A percentile compares a stretch with the other conserved stretches of the same genome.
Evolutionary conservation across 164 flowering plant species (phyloP).

Genomic region (Echeveria elegans): DNA sequence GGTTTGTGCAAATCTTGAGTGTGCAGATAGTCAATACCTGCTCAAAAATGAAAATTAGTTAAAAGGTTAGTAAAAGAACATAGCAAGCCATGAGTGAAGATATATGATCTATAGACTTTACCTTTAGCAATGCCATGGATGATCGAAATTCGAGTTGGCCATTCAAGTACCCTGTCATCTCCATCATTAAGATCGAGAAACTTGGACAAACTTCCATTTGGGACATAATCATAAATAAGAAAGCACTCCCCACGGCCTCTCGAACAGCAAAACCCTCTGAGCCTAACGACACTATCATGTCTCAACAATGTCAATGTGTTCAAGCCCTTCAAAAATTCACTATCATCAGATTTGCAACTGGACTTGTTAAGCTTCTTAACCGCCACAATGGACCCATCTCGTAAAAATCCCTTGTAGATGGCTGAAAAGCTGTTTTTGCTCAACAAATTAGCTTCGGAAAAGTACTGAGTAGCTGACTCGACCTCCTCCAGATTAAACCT

Average conservation of each 20-base stretch:
- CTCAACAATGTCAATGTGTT: slow-evolving; percentile 34
- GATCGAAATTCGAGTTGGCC: slow-evolving; percentile 47
- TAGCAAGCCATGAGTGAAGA: not conserved
- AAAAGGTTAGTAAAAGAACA: not conserved
- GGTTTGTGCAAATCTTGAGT: slow-evolving; percentile 27
- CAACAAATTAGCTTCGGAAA: slow-evolving; percentile 41
- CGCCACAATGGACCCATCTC: slow-evolving; percentile 52
- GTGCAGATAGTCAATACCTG: slow-evolving; percentile 44
- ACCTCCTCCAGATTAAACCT: slow-evolving; percentile 52
- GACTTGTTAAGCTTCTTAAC: slow-evolving; percentile 33
- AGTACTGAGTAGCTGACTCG: slow-evolving; percentile 57
- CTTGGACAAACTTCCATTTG: slow-evolving; percentile 38
- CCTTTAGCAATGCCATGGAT: slow-evolving; percentile 60
- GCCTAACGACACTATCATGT: slow-evolving; percentile 37
- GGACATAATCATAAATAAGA: slow-evolving; percentile 44
- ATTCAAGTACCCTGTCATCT: slow-evolving; percentile 29
- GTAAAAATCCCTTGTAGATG: slow-evolving; percentile 41
- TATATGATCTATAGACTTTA: slow-evolving; percentile 6
- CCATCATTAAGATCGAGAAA: slow-evolving; percentile 42
- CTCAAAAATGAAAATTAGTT: not conserved
- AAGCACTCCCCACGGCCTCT: slow-evolving; percentile 50
- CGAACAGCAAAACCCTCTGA: slow-evolving; percentile 54
- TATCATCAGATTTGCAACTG: slow-evolving; percentile 56
- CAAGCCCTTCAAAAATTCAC: slow-evolving; percentile 45
- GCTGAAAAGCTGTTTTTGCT: slow-evolving; percentile 45